These are phyloP conservation scores for Eucommia ulmoides DNA, from an alignment of 257 asterid genomes.

Conservation along the genomic window DNA sequence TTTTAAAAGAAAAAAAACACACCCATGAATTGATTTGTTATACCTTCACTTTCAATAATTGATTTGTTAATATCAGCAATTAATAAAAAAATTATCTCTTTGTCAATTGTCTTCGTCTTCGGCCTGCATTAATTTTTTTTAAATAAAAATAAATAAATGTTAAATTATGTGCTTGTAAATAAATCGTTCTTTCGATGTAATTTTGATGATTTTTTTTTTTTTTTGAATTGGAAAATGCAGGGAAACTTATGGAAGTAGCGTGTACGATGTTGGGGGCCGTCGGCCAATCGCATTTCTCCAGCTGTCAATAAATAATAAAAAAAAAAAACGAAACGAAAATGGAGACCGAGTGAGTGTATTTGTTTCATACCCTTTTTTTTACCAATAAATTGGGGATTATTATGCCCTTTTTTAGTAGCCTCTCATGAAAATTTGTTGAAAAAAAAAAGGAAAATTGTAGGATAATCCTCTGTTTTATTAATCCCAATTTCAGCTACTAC, in stretches of 20 bases:
- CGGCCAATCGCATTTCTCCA: slow-evolving; percentile 50
- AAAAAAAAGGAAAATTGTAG: not conserved
- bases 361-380: not conserved
- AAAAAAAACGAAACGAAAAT: slow-evolving; percentile 4
- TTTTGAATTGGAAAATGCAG: slow-evolving; percentile 20
- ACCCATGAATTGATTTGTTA: too few species aligned
- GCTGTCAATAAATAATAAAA: slow-evolving; percentile 45
- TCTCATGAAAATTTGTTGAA: not conserved
- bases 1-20: too few species aligned
- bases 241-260: slow-evolving; percentile 77
- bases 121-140: too few species aligned
- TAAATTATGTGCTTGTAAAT: too few species aligned
- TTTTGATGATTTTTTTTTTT: not conserved
- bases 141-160: too few species aligned
- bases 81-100: too few species aligned
- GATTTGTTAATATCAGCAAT: too few species aligned
- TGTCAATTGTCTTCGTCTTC: too few species aligned
- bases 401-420: not conserved
- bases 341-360: slow-evolving; percentile 18
- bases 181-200: too few species aligned
- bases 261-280: slow-evolving; percentile 64
- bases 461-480: not conserved
- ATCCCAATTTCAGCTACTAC: not conserved
- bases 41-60: too few species aligned
- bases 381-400: not conserved